phyloP scores from a whole-genome alignment of 1,139 yeast species.

The Kurtzmaniella quercitrusa region DNA sequence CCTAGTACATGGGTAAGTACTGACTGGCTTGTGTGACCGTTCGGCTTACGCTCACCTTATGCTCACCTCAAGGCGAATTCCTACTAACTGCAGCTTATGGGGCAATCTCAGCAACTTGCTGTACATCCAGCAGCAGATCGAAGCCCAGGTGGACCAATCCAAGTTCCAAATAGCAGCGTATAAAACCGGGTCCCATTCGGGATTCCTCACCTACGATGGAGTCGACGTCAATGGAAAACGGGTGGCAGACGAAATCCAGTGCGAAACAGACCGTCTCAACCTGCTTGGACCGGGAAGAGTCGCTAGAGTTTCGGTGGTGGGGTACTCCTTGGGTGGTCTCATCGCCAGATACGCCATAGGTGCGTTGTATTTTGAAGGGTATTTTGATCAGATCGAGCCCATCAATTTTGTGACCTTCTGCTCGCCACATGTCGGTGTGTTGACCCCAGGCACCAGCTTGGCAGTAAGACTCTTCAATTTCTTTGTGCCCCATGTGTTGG shows the following conservation, averaged over 20 bases:
- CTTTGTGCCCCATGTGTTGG: slow-evolving; percentile 58
- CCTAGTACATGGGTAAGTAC: slow-evolving; percentile 66
- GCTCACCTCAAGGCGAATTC: neutral
- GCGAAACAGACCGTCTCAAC: slow-evolving; percentile 34
- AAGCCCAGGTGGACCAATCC: slow-evolving; percentile 14
- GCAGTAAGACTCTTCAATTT: slow-evolving; percentile 50
- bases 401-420: slow-evolving; percentile 72
- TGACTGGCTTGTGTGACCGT: too few relatives aligned
- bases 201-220: slow-evolving; percentile 78
- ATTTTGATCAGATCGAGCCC: slow-evolving; percentile 47
- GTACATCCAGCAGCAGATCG: slow-evolving; percentile 46
- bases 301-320: slow-evolving; percentile 61
- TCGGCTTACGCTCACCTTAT: neutral
- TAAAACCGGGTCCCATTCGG: slow-evolving; percentile 58
- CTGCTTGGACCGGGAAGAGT: slow-evolving; percentile 23
- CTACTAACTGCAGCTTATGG: slow-evolving; percentile 50
- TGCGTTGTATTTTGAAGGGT: slow-evolving; percentile 48
- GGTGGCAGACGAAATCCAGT: slow-evolving; percentile 62
- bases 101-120: slow-evolving; percentile 67
- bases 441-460: slow-evolving; percentile 54
- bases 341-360: slow-evolving; percentile 78
- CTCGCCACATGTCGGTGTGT: slow-evolving; percentile 78
- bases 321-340: slow-evolving; percentile 82
- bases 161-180: slow-evolving; percentile 44
- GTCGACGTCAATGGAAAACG: slow-evolving; percentile 80